These are phyloP conservation scores for Eustoma russellianum DNA, from an alignment of 257 asterid genomes.

Conservation along the genomic window DNA sequence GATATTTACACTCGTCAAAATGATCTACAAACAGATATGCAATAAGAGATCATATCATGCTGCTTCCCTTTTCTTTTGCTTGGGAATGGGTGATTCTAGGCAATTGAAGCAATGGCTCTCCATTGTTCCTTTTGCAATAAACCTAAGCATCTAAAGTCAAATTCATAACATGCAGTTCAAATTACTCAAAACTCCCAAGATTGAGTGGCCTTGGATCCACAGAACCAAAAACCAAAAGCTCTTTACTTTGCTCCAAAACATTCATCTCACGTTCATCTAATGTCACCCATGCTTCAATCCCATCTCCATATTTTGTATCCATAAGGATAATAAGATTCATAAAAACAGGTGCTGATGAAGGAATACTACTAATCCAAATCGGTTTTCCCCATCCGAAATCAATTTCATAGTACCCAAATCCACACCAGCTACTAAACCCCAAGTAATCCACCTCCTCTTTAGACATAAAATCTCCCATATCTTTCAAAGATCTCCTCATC, in stretches of 20 bases:
- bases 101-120: too few relatives aligned
- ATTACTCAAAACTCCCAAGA: neutral
- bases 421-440: conserved; percentile 75
- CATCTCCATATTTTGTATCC: conserved; percentile 48
- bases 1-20: too few relatives aligned
- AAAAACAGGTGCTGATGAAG: conserved; percentile 34
- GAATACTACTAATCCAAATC: conserved; percentile 50
- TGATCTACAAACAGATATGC: too few relatives aligned
- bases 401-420: conserved; percentile 51
- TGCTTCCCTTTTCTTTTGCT: too few relatives aligned
- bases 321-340: conserved; percentile 48
- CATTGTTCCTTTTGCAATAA: too few relatives aligned
- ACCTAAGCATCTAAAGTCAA: too few relatives aligned
- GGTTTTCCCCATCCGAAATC: conserved; percentile 92
- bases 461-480: conserved; percentile 37
- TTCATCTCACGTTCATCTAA: conserved; percentile 60
- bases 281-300: conserved; percentile 89
- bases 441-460: conserved; percentile 30
- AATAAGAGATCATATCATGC: too few relatives aligned
- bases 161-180: too few relatives aligned
- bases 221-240: conserved; percentile 26
- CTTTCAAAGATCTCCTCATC: conserved; percentile 36
- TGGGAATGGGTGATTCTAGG: too few relatives aligned
- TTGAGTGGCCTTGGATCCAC: conserved; percentile 48
- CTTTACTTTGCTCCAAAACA: conserved; percentile 28